Conservation (phyloP, 2,329 filamentous ascomycete species). For the Paraconiothyrium sp. region DNA sequence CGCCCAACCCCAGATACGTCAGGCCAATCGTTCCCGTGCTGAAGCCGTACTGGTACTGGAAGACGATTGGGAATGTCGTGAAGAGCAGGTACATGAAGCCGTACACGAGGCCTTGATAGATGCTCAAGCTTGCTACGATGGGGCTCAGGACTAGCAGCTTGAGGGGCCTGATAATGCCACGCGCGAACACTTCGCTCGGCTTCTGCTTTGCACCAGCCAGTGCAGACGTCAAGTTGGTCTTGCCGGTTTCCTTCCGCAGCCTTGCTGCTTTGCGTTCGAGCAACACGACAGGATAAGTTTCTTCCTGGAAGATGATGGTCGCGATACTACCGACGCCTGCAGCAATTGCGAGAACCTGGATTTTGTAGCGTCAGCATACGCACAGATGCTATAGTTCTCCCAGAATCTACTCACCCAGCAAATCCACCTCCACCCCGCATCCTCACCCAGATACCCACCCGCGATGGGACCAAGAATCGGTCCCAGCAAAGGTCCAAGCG, state of each 20-base stretch:
- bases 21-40: conserved; percentile 28
- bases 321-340: conserved; percentile 38
- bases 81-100: conserved; percentile 46
- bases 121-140: conserved; percentile 56
- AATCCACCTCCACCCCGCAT: conserved; percentile 30
- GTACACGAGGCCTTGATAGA: conserved; percentile 55
- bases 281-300: conserved; percentile 42
- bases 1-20: conserved; percentile 34
- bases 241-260: conserved; percentile 39
- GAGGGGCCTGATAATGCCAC: conserved; percentile 59
- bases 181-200: conserved; percentile 48
- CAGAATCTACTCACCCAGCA: conserved; percentile 20
- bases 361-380: conserved; percentile 3
- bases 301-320: conserved; percentile 37
- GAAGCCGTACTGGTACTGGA: conserved; percentile 32
- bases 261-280: conserved; percentile 45
- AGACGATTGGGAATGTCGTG: conserved; percentile 36
- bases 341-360: conserved; percentile 35
- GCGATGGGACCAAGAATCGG: conserved; percentile 29
- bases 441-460: conserved; percentile 27
- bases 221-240: conserved; percentile 42
- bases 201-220: conserved; percentile 42
- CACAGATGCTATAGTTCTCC: background rate
- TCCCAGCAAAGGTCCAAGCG: conserved; percentile 25
- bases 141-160: conserved; percentile 65